A percentile compares a stretch with the other conserved stretches of the same genome.
phyloP scores from a whole-genome alignment of 768 basidiomycete genomes.

The Pisolithus orientalis region DNA sequence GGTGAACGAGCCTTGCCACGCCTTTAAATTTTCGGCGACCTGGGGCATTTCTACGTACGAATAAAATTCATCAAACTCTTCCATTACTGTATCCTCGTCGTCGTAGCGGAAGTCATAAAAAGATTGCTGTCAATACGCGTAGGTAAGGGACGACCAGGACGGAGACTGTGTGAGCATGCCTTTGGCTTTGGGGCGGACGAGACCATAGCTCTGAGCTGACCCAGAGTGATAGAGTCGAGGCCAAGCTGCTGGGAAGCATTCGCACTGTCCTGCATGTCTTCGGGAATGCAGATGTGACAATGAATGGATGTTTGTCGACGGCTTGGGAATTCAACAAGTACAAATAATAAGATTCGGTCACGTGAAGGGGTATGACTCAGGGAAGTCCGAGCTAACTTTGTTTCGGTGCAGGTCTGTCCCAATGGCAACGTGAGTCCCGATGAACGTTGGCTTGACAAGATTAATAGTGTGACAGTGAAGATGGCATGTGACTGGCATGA shows the following conservation, averaged over 20 bases:
- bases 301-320: slow-evolving; percentile 16
- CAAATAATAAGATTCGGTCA: slow-evolving; percentile 7
- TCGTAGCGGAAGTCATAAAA: slow-evolving; percentile 92
- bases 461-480: too few species aligned
- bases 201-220: slow-evolving; percentile 74
- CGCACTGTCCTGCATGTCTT: slow-evolving; percentile 26
- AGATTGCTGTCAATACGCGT: slow-evolving; percentile 53
- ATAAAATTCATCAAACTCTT: slow-evolving; percentile 97
- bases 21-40: slow-evolving; percentile 78
- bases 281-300: slow-evolving; percentile 13
- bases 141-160: slow-evolving; percentile 14
- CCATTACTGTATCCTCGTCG: slow-evolving; percentile 93
- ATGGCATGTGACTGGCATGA: too few species aligned
- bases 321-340: slow-evolving; percentile 21
- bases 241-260: slow-evolving; percentile 34
- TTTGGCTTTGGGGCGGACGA: slow-evolving; percentile 67
- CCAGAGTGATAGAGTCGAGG: slow-evolving; percentile 72
- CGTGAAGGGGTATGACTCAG: slow-evolving; percentile 7
- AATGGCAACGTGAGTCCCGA: not conserved
- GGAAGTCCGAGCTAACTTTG: slow-evolving; percentile 5
- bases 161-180: slow-evolving; percentile 34
- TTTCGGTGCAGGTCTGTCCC: not conserved
- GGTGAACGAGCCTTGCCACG: slow-evolving; percentile 80
- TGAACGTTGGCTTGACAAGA: not conserved
- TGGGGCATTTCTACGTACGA: slow-evolving; percentile 94